These are phyloP conservation scores for Ustilago cynodontis DNA, from an alignment of 1,284 basidiomycete species.

Conservation along the genomic window DNA sequence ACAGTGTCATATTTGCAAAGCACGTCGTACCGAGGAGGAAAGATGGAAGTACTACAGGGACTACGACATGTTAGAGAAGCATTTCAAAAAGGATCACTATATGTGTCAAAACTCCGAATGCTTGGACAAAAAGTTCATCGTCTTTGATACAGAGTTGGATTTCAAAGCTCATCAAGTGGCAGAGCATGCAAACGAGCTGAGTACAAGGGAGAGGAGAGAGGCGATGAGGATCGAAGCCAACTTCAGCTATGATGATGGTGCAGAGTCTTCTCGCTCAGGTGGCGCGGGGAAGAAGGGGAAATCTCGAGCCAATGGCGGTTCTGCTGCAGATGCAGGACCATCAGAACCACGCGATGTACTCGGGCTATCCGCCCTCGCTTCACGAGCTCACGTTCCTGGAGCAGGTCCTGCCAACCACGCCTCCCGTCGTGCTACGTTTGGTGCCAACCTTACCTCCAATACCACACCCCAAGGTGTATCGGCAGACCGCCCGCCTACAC, in stretches of 20 bases:
- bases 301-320: constrained; percentile 9
- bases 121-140: constrained; percentile 90
- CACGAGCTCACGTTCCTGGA: constrained; percentile 71
- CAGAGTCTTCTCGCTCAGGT: constrained; percentile 50
- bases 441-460: constrained; percentile 40
- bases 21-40: constrained; percentile 56
- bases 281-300: constrained; percentile 28
- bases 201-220: constrained; percentile 80
- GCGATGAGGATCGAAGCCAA: constrained; percentile 82
- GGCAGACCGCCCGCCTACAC: constrained; percentile 55
- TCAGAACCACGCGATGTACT: constrained; percentile 37
- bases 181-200: constrained; percentile 85
- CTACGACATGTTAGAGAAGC: constrained; percentile 67
- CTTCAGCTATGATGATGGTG: constrained; percentile 80
- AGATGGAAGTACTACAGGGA: constrained; percentile 63
- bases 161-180: constrained; percentile 92
- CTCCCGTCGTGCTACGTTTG: constrained; percentile 52
- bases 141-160: constrained; percentile 87
- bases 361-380: constrained; percentile 42
- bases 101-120: constrained; percentile 83
- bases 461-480: constrained; percentile 32
- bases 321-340: neutral
- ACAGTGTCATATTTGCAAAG: constrained; percentile 90
- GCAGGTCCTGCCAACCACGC: constrained; percentile 54
- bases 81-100: constrained; percentile 75